phyloP scores from a whole-genome alignment of 768 basidiomycete species.

The Harrya chromipes region DNA sequence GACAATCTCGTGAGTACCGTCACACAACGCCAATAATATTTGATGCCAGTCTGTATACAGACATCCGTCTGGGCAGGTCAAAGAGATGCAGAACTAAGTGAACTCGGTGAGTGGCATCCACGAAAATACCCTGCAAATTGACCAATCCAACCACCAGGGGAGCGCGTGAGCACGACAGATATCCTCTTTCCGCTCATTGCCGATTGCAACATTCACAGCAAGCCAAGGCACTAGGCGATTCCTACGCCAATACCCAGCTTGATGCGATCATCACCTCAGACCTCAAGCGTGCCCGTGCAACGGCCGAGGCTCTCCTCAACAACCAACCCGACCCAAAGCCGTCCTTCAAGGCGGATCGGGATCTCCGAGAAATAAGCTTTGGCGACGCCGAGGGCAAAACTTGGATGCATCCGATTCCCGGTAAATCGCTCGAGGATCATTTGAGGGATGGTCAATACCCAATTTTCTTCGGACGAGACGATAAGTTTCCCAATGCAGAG shows the following conservation, averaged over 20 bases:
- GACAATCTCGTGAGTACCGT: slow-evolving; percentile 60
- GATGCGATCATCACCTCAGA: slow-evolving; percentile 63
- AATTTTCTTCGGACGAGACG: slow-evolving; percentile 38
- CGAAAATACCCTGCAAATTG: neutral
- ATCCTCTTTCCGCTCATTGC: neutral
- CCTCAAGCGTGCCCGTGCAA: slow-evolving; percentile 60
- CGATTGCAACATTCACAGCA: slow-evolving; percentile 39
- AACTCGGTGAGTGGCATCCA: slow-evolving; percentile 54
- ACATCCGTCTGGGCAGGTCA: slow-evolving; percentile 69
- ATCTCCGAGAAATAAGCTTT: slow-evolving; percentile 67
- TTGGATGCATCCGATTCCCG: slow-evolving; percentile 34
- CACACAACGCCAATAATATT: too few relatives aligned
- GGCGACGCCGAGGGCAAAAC: slow-evolving; percentile 67
- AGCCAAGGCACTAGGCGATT: slow-evolving; percentile 58
- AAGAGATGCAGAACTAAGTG: slow-evolving; percentile 69
- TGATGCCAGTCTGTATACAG: slow-evolving; percentile 23
- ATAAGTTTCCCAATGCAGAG: slow-evolving; percentile 71
- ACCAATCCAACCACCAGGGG: slow-evolving; percentile 39
- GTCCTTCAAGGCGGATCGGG: slow-evolving; percentile 43
- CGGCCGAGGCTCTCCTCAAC: slow-evolving; percentile 53
- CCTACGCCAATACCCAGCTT: slow-evolving; percentile 47
- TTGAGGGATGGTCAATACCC: slow-evolving; percentile 55
- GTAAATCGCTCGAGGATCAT: slow-evolving; percentile 42
- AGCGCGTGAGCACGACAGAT: slow-evolving; percentile 39
- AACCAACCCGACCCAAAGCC: slow-evolving; percentile 47